Evolutionary conservation across 164 flowering plant species (phyloP).

Genomic region (Piper longum): DNA sequence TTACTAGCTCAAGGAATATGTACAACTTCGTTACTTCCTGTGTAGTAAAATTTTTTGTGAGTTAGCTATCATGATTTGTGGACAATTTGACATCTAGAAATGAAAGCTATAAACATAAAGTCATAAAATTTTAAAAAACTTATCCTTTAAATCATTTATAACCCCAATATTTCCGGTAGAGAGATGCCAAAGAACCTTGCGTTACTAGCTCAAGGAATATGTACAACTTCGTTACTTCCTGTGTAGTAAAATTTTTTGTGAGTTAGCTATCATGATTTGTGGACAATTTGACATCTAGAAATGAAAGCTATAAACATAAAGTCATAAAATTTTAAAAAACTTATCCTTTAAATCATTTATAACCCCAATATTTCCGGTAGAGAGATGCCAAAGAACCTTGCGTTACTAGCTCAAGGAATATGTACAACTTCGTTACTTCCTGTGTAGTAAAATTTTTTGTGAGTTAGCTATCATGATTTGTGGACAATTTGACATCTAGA

Average conservation of each 20-base stretch:
- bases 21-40: slow-evolving; percentile 74
- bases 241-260: slow-evolving; percentile 4
- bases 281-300: too few species aligned
- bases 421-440: slow-evolving; percentile 72
- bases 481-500: too few species aligned
- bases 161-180: slow-evolving; percentile 60
- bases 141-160: too few species aligned
- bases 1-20: slow-evolving; percentile 86
- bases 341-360: too few species aligned
- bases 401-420: slow-evolving; percentile 85
- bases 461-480: too few species aligned
- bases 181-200: slow-evolving; percentile 60
- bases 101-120: too few species aligned
- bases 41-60: neutral
- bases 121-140: too few species aligned
- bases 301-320: too few species aligned
- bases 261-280: too few species aligned
- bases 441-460: slow-evolving; percentile 11
- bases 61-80: too few species aligned
- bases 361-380: slow-evolving; percentile 54
- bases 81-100: too few species aligned
- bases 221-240: slow-evolving; percentile 71
- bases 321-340: too few species aligned
- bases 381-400: slow-evolving; percentile 68
- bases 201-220: slow-evolving; percentile 91